A percentile compares a stretch with the other conserved stretches of the same genome.
Conservation (phyloP, 2,329 filamentous ascomycete genomes). For the Diplodia scrobiculata region DNA sequence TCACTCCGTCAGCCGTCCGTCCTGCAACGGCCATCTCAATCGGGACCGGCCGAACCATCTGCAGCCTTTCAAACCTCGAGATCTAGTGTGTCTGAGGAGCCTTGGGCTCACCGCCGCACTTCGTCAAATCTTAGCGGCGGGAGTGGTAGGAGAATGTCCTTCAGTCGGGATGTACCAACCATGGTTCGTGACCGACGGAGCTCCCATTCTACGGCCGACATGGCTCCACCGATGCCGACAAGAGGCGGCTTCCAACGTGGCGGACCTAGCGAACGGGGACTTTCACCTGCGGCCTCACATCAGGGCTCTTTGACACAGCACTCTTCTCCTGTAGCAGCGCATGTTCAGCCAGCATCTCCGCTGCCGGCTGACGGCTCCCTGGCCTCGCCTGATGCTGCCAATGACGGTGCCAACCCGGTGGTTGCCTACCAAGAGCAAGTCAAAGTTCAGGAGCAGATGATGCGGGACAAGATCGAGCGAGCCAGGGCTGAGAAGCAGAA, state of each 20-base stretch:
- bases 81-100: conserved; percentile 62
- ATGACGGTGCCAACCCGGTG: conserved; percentile 40
- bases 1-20: conserved; percentile 73
- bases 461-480: conserved; percentile 69
- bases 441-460: conserved; percentile 67
- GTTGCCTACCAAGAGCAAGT: conserved; percentile 61
- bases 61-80: conserved; percentile 81
- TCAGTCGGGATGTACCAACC: conserved; percentile 46
- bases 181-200: conserved; percentile 15
- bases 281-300: conserved; percentile 24
- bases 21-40: conserved; percentile 69
- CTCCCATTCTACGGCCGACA: conserved; percentile 24
- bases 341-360: conserved; percentile 43
- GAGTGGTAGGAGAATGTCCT: conserved; percentile 65
- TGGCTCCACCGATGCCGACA: conserved; percentile 20
- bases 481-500: conserved; percentile 70
- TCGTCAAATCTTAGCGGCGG: conserved; percentile 88
- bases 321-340: conserved; percentile 39
- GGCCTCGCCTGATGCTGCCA: conserved; percentile 35
- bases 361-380: conserved; percentile 40
- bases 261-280: conserved; percentile 17
- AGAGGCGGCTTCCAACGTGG: conserved; percentile 9
- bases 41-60: conserved; percentile 76
- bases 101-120: conserved; percentile 74
- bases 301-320: conserved; percentile 36